Evolutionary conservation across 2,329 filamentous ascomycete genomes (phyloP).

Genomic region (Thermoascus crustaceus): DNA sequence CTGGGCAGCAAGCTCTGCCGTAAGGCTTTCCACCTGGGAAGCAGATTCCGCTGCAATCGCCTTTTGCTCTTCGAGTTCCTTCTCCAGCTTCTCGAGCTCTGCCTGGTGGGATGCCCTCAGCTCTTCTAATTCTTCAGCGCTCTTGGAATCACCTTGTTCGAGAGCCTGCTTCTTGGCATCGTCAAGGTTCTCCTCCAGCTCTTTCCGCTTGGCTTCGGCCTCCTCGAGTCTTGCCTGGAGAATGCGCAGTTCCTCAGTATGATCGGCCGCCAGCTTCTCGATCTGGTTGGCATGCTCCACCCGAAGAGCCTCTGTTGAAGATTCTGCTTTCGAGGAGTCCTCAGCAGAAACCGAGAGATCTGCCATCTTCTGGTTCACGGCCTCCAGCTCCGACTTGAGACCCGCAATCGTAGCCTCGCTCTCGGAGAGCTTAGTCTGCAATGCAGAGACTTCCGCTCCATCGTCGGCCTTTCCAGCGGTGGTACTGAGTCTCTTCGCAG

Average conservation of each 20-base stretch:
- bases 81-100: conserved; percentile 28
- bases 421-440: conserved; percentile 28
- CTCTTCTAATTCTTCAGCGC: conserved; percentile 27
- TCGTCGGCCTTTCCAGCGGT: no score
- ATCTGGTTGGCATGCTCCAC: conserved; percentile 27
- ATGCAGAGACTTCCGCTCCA: conserved; percentile 27
- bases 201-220: conserved; percentile 27
- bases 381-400: conserved; percentile 26
- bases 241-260: conserved; percentile 25
- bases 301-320: conserved; percentile 17
- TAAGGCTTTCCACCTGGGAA: conserved; percentile 22
- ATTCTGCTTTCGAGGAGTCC: conserved; percentile 16
- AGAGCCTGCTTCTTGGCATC: conserved; percentile 29
- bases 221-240: conserved; percentile 28
- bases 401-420: conserved; percentile 27
- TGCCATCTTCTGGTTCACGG: conserved; percentile 27
- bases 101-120: conserved; percentile 29
- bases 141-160: conserved; percentile 28
- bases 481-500: conserved; percentile 31
- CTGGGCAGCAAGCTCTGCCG: conserved; percentile 24
- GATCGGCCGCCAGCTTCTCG: conserved; percentile 22
- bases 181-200: conserved; percentile 32
- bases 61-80: conserved; percentile 27
- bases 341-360: conserved; percentile 21
- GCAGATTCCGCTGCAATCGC: conserved; percentile 20